phyloP scores from a whole-genome alignment of 495 filamentous ascomycete genomes.

The Penicillium daleae region DNA sequence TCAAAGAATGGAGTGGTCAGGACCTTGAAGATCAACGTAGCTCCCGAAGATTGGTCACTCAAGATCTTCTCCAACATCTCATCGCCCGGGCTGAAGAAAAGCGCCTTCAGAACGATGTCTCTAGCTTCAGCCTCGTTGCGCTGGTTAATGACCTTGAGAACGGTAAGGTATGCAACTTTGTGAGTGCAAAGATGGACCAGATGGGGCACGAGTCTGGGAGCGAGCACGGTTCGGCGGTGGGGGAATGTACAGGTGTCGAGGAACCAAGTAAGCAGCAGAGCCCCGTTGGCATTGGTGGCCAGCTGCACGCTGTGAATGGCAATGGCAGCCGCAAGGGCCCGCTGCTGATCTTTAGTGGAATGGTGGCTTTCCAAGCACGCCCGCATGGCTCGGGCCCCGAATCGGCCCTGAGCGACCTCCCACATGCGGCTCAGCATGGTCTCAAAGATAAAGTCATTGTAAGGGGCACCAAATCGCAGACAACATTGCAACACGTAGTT shows the following conservation, averaged over 20 bases:
- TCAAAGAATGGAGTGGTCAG: constrained; percentile 98
- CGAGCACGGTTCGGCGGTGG: constrained; percentile 85
- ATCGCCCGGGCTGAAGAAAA: constrained; percentile 93
- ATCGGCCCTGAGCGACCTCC: constrained; percentile 91
- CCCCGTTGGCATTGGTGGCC: constrained; percentile 95
- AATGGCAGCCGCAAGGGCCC: constrained; percentile 92
- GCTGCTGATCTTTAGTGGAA: constrained; percentile 91
- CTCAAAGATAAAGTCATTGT: constrained; percentile 97
- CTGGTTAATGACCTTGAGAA: constrained; percentile 98
- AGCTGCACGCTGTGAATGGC: constrained; percentile 95
- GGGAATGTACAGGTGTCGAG: constrained; percentile 97
- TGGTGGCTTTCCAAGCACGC: constrained; percentile 97
- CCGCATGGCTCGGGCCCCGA: constrained; percentile 93
- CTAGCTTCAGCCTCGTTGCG: constrained; percentile 91
- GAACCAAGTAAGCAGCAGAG: constrained; percentile 95
- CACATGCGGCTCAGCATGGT: constrained; percentile 94
- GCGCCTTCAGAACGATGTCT: constrained; percentile 86
- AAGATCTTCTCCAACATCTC: constrained; percentile 88
- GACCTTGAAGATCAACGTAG: constrained; percentile 97
- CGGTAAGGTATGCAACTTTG: constrained; percentile 97
- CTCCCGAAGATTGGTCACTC: constrained; percentile 87
- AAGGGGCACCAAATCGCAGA: constrained; percentile 83
- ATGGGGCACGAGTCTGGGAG: constrained; percentile 90
- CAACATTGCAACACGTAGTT: constrained; percentile 98
- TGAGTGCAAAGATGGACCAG: constrained; percentile 98